A percentile compares a stretch with the other conserved stretches of the same genome.
Conservation (phyloP, 2,329 filamentous ascomycete genomes). For the Dothideomycetes sp. region DNA sequence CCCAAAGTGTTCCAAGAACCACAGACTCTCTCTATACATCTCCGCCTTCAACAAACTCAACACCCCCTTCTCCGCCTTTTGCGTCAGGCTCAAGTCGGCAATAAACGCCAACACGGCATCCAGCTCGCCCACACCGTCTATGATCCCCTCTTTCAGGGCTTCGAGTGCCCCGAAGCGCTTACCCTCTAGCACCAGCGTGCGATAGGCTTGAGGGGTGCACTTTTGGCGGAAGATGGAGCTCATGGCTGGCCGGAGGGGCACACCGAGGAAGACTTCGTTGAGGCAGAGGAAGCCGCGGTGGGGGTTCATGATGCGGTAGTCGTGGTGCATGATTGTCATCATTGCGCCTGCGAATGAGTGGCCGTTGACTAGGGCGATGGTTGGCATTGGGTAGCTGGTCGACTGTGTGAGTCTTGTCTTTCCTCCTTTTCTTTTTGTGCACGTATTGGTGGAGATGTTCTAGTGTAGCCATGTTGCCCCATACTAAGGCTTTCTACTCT, state of each 20-base stretch:
- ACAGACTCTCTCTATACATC: conserved; percentile 59
- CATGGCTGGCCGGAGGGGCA: conserved; percentile 65
- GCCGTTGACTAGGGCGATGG: conserved; percentile 62
- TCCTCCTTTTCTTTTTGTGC: neutral
- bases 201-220: conserved; percentile 42
- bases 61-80: conserved; percentile 53
- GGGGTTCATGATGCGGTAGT: conserved; percentile 69
- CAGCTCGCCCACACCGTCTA: conserved; percentile 56
- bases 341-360: conserved; percentile 75
- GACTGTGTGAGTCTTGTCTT: conserved; percentile 4
- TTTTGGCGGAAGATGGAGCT: conserved; percentile 64
- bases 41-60: conserved; percentile 65
- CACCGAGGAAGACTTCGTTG: conserved; percentile 73
- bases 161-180: conserved; percentile 50
- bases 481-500: too few relatives aligned
- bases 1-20: conserved; percentile 42
- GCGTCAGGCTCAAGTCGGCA: conserved; percentile 44
- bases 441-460: neutral
- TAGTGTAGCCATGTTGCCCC: too few relatives aligned
- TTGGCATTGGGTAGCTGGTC: conserved; percentile 64
- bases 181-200: conserved; percentile 62
- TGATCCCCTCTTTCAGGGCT: conserved; percentile 54
- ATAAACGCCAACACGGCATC: conserved; percentile 54
- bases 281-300: conserved; percentile 63
- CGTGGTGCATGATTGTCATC: conserved; percentile 72